Base-by-base conservation (phyloP, 2,329 filamentous ascomycete species). In the Chaetomium olivaceum region DNA sequence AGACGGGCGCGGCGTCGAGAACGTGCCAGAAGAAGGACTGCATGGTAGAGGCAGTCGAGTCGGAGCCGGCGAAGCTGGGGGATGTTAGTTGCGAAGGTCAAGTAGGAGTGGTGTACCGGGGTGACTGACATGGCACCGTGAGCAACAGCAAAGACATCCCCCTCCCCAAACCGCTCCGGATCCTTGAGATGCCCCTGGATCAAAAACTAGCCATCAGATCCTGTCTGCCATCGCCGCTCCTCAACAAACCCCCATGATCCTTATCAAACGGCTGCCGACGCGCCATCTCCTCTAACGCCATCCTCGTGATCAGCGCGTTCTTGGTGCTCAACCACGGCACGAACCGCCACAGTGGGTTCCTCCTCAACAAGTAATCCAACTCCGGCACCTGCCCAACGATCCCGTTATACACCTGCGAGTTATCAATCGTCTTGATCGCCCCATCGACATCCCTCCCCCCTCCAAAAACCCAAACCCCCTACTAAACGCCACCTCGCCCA, bases 11-110 rank as follows among this genome's bases (percentile, higher is more conserved):
- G 25, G 80, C 78, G 46, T 81, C 78, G 11, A 85, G 77, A 0
- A 82, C 76, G 51, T 80, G 79, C 76, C 80, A 82, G 76, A 83
- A 84, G 73, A 85, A 83, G 63, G 82, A 84, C 68, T 85, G 82
- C 83, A 85, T 85, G 0, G 83, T 85, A 8, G 82, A 85, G 12
- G 85, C 85, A 0, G 85, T 87, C 0, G 85, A 86, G 74, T 88
- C 85, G 23, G 85, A 86, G 29, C 86, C 86, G 19, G 85, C 85
- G 71, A 87, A 84, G 68, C 82, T 85, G 67, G 52, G 19, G 9
- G n/a, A 16, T 1, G 59, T 67, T n/a, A 66, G 57, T 25, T 36
- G 1, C 9, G 11, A 9, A 36, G 33, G 9, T 36, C 8, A 36
- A 36, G 33, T 12, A 36, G 33, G 11, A 9, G 11, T 36, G 33